Evolutionary conservation across 768 basidiomycete genomes (phyloP), one percentile per base, ranked within the genome.

Genomic region (Lanmaoa rubissima): DNA sequence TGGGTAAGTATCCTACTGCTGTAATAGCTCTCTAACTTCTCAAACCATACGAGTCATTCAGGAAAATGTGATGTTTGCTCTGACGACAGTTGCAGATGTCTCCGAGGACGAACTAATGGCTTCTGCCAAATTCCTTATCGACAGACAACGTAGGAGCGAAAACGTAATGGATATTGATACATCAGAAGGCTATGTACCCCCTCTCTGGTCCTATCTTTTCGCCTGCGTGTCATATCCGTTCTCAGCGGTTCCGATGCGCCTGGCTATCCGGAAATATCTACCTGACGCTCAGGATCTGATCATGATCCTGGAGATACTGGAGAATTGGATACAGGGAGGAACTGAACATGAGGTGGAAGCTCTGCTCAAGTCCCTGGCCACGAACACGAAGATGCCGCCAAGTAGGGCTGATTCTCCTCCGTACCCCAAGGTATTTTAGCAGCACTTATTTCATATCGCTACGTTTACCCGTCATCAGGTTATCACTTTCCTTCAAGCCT

Each of bases 91-190:
- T 19, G 65, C 75, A 7, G 90, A 93, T 66, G 62, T 93, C 54
- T 74, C 85, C 2, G 90, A 92, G 68, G 63, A 74, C 16, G 86
- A 90, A 58, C 67, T 92, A 39, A 75, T 89, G 24, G 76, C 79
- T 32, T 72, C 78, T 4, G 75, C 90, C 4, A 75, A 74, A 44
- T 61, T 68, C 14, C 76, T 86, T 19, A 67, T 81, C 14, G 69
- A 68, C 11, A 69, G 67, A 17, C 75, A 81, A 55, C 75, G 71
- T 19, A 65, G 55, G 48, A 51, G 35, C 28, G 58, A 62, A 55
- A 53, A 39, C 19, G 66, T 61, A 41, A 78, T 69, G 77, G 74
- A 77, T 16, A 68, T 79, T 14, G 80, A 78, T 55, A 24, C 59
- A 3, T 55, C 63, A 6, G 60, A 61, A 12, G 40, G 61, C 12